Evolutionary conservation across 1,284 basidiomycete genomes (phyloP), one percentile per base, ranked within the genome.

Genomic region (Vanrija humicola): DNA sequence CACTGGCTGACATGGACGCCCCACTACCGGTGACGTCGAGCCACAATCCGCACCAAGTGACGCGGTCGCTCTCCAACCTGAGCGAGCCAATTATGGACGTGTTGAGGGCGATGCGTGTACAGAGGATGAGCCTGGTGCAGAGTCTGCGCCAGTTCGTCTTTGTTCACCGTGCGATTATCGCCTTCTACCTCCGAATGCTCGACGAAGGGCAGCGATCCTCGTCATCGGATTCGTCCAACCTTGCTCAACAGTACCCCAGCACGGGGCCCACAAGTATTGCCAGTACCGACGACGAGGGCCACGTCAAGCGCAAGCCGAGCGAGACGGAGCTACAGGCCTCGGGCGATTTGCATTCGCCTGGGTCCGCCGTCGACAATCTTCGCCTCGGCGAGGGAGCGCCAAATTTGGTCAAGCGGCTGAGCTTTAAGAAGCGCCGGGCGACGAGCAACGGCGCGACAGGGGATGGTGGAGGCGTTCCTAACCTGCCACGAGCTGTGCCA

Each of bases 111-210:
- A 91, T 94, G 87, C 82, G 90, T 47, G 85, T 91, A 69, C 90
- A 94, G 76, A 79, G 90, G 48, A 94, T 94, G 90, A 90, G 88
- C 66, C 75, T 94, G 55, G 91, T 90, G 65, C 90, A 92, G 79
- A 90, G 86, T 68, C 75, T 93, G 67, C 79, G 90, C 57, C 90
- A 94, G 77, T 94, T 91, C 68, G 84, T 93, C 21, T 94, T 93
- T 71, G 88, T 91, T 26, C 89, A 94, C 69, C 85, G 86, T 34
- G 89, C 87, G 16, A 83, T 94, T 59, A 84, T 93, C 52, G 86
- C 90, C 69, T 87, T 89, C 28, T 84, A 87, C 45, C 76, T 94
- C 68, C 80, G 83, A 78, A 81, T 92, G 49, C 79, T 88, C 45
- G 90, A 92, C 65, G 86, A 71, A 38, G 63, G 64, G 25, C 43